phyloP scores from a whole-genome alignment of 1,139 yeast species.

The Suhomyces coccinellae region DNA sequence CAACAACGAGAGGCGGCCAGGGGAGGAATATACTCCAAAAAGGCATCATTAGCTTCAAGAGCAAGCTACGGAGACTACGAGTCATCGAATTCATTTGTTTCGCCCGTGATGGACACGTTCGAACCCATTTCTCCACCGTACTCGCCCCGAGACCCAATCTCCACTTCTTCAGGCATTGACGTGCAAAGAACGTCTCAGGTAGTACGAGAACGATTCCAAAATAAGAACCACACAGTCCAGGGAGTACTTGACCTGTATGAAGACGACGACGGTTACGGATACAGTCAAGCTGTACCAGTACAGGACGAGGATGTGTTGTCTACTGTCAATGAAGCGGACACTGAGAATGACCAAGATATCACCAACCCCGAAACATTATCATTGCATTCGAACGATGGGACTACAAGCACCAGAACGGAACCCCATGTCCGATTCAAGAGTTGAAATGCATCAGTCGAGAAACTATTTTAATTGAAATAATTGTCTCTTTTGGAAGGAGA shows the following conservation, averaged over 20 bases:
- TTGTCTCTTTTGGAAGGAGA: no score
- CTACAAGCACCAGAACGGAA: slow-evolving; percentile 1
- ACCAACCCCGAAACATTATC: slow-evolving; percentile 2
- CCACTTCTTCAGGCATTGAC: slow-evolving; percentile 1
- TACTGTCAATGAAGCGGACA: slow-evolving; percentile 7
- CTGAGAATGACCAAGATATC: neutral
- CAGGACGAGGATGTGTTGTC: neutral
- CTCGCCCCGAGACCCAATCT: slow-evolving; percentile 6
- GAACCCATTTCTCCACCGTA: slow-evolving; percentile 12
- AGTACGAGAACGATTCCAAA: slow-evolving; percentile 7
- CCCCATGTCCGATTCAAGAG: neutral
- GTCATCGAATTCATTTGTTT: neutral
- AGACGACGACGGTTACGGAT: slow-evolving; percentile 14
- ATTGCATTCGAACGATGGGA: neutral
- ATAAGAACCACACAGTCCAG: slow-evolving; percentile 2
- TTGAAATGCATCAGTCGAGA: neutral
- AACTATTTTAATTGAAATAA: no score
- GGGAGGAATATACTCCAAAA: neutral
- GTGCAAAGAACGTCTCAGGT: neutral
- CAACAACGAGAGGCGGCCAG: neutral
- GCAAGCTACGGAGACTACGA: neutral
- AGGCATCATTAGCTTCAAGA: neutral
- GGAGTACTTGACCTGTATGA: slow-evolving; percentile 7
- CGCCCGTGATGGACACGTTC: neutral
- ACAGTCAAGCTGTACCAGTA: neutral